These are phyloP conservation scores for Fonsecaea monophora DNA, from an alignment of 2,329 filamentous ascomycete genomes.

Conservation along the genomic window DNA sequence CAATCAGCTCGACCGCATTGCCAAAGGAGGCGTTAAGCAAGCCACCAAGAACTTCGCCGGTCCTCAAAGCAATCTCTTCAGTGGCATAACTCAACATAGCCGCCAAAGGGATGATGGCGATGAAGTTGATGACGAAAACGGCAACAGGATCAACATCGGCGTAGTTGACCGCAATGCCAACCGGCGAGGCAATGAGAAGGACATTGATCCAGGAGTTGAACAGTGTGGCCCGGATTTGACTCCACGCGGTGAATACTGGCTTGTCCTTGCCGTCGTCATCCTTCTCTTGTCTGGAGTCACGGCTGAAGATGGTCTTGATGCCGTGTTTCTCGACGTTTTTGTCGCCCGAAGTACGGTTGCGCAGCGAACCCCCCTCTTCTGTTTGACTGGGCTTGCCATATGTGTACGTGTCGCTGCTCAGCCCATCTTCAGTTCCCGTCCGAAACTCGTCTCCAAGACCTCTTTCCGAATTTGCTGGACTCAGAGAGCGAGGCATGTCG, in stretches of 20 bases:
- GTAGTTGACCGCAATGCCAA: conserved; percentile 66
- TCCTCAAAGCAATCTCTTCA: conserved; percentile 80
- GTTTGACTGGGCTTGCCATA: conserved; percentile 20
- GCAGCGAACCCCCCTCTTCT: conserved; percentile 22
- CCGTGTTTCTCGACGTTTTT: conserved; percentile 24
- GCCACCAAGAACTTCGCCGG: conserved; percentile 85
- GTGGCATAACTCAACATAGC: conserved; percentile 87
- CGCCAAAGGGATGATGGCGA: conserved; percentile 89
- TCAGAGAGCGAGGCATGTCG: conserved; percentile 27
- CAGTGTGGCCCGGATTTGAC: conserved; percentile 75
- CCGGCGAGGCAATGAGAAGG: conserved; percentile 66
- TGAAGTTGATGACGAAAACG: conserved; percentile 88
- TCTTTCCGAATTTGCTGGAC: conserved; percentile 24
- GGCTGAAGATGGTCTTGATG: conserved; percentile 25
- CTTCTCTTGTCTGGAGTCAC: conserved; percentile 8
- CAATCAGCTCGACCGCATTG: conserved; percentile 88
- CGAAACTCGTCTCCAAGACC: conserved; percentile 18
- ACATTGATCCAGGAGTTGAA: conserved; percentile 88
- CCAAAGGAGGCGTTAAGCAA: conserved; percentile 91
- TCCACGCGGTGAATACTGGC: conserved; percentile 60
- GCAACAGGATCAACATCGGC: conserved; percentile 64
- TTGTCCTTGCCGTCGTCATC: conserved; percentile 39
- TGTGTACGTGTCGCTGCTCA: conserved; percentile 24
- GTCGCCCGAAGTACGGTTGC: conserved; percentile 20
- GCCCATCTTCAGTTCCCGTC: conserved; percentile 17